Evolutionary conservation across 176 grass and related monocot species (phyloP), one percentile per base, ranked within the genome.

Genomic region (Oryza rufipogon): DNA sequence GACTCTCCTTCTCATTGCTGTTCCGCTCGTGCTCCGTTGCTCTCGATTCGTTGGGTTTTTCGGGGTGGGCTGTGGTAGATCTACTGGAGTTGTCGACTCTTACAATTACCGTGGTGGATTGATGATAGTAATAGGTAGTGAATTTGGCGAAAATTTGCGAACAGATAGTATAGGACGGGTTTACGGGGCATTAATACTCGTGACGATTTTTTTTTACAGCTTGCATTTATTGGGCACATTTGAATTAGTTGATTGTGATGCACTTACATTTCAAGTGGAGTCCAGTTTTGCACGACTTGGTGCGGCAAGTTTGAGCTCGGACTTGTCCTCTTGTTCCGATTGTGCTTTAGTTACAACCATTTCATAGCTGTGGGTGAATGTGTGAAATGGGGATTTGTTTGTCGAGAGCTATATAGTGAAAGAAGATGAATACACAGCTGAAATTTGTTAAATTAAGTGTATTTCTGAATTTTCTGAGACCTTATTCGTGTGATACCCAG

Each of bases 31-130:
- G 17, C 23, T 79, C 28, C 79, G 26, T 64, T 70, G 33, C 63
- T 75, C 38, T 16, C 17, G 0, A 65, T 52, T 81, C 2, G 69
- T 74, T 83, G 26, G 73, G 51, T 80, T 13, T 70, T 44, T 32
- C 30, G 23, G 70, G 0, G 22, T 71, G 42, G 32, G 41, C 12
- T 39, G 51, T 42, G 54, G 32, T 66, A 91, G 89, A 91, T 91
- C 89, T 91, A 8, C 66, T 38, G 22, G 9, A 11, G 51, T n/a
- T 52, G 49, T 71, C 30, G 51, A 17, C 22, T 17, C 25, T 16
- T 33, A 33, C 22, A 5, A 9, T 75, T 64, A 60, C 11, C 9
- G 30, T 14, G 12, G n/a, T 0, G 14, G 69, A 23, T 74, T 79
- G 39, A 9, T 82, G 45, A 0, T 22, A 39, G 34, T 48, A 22